Conservation (phyloP, 2,329 filamentous ascomycete genomes). For the Trichoderma breve region DNA sequence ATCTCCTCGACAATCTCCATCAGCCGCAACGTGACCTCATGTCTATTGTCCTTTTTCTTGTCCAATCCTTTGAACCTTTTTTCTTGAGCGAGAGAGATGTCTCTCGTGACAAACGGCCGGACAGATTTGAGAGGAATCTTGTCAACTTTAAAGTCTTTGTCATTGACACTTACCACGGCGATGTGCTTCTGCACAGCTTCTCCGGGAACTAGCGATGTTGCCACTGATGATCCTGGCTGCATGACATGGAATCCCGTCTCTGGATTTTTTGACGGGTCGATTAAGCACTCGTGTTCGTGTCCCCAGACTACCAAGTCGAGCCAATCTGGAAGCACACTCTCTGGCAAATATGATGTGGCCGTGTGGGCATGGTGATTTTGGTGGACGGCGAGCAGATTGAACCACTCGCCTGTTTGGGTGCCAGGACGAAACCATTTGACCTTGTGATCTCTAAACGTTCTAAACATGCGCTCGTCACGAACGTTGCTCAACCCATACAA, state of each 20-base stretch:
- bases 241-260: conserved; percentile 94
- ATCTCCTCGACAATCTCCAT: conserved; percentile 78
- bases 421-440: conserved; percentile 90
- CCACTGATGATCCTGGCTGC: conserved; percentile 94
- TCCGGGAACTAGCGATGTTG: conserved; percentile 84
- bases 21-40: conserved; percentile 73
- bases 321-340: conserved; percentile 88
- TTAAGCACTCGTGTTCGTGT: conserved; percentile 94
- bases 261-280: conserved; percentile 77
- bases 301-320: conserved; percentile 93
- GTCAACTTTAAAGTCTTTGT: conserved; percentile 75
- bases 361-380: conserved; percentile 95
- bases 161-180: conserved; percentile 78
- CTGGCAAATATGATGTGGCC: conserved; percentile 88
- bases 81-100: conserved; percentile 75
- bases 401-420: conserved; percentile 82
- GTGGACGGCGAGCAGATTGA: conserved; percentile 91
- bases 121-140: conserved; percentile 84
- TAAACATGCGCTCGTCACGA: conserved; percentile 88
- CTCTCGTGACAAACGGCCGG: conserved; percentile 82
- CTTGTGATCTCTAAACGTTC: conserved; percentile 87
- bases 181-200: conserved; percentile 92
- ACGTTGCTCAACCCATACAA: conserved; percentile 95
- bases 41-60: conserved; percentile 77
- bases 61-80: conserved; percentile 74